Conservation (phyloP, 768 basidiomycete species). For the Termitomyces sp. region DNA sequence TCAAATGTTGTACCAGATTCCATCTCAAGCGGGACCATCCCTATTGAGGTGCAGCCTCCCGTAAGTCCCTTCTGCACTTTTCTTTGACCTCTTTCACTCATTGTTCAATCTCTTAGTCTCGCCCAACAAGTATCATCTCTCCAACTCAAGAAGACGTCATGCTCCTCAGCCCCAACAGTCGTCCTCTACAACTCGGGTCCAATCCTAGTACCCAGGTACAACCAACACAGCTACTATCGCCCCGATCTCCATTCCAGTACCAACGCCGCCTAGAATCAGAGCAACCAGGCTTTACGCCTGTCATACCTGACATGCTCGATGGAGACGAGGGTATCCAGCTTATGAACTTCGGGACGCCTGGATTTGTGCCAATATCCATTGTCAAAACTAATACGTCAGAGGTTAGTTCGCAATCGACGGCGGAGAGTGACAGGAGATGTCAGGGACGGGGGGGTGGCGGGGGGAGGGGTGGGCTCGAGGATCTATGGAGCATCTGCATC, state of each 20-base stretch:
- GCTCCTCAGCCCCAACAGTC: constrained; percentile 5
- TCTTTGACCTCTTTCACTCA: not conserved
- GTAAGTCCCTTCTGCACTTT: constrained; percentile 1
- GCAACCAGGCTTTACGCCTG: constrained; percentile 15
- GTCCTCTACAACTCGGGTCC: not conserved
- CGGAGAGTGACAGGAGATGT: not conserved
- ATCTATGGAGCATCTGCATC: not conserved
- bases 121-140: not conserved
- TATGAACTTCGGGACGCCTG: constrained; percentile 7
- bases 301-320: constrained; percentile 9
- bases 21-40: constrained; percentile 9
- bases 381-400: not conserved
- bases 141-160: not conserved
- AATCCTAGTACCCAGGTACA: not conserved
- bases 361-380: not conserved
- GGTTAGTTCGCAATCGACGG: constrained; percentile 4
- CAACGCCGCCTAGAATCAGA: not conserved
- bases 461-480: not conserved
- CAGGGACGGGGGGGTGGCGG: not conserved
- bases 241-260: not conserved
- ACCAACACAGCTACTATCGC: not conserved
- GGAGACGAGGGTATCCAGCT: constrained; percentile 4
- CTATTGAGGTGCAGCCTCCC: constrained; percentile 15
- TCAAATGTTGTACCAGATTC: constrained; percentile 3
- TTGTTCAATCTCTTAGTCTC: not conserved